A percentile compares a stretch with the other conserved stretches of the same genome.
These are phyloP conservation scores for Candida qinlingensis DNA, from an alignment of 805 yeast species.

Conservation along the genomic window DNA sequence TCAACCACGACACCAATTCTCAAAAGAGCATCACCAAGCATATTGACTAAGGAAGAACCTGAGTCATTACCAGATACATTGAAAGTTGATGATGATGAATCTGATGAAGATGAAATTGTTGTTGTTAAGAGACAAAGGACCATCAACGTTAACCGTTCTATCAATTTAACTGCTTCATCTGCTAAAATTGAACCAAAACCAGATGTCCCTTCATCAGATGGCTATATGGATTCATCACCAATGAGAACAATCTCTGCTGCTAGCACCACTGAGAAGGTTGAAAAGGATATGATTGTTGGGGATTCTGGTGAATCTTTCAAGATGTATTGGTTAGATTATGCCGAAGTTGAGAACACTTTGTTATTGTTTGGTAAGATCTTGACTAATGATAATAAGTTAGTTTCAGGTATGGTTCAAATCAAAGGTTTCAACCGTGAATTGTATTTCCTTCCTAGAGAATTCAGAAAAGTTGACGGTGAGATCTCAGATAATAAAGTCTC, in stretches of 20 bases:
- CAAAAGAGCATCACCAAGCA: not conserved
- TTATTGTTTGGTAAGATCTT: conserved; percentile 77
- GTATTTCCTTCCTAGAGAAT: conserved; percentile 68
- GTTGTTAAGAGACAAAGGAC: conserved; percentile 48
- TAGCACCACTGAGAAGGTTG: conserved; percentile 13
- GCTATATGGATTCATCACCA: conserved; percentile 17
- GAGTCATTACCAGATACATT: conserved; percentile 3
- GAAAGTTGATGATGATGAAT: conserved; percentile 40
- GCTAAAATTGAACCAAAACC: conserved; percentile 13
- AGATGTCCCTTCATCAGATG: conserved; percentile 6
- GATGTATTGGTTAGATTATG: conserved; percentile 88
- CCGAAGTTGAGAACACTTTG: conserved; percentile 66
- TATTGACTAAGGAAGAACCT: not conserved
- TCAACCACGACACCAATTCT: conserved; percentile 7
- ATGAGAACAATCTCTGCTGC: conserved; percentile 3
- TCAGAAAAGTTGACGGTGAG: conserved; percentile 39
- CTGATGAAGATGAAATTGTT: conserved; percentile 55
- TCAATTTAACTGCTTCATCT: conserved; percentile 33
- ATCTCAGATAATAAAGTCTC: conserved; percentile 35
- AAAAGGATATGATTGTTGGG: conserved; percentile 18
- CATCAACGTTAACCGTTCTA: conserved; percentile 34
- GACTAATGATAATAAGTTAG: conserved; percentile 50
- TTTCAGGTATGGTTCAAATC: conserved; percentile 74
- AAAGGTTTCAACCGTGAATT: conserved; percentile 66
- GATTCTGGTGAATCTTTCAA: conserved; percentile 40